Evolutionary conservation across 2,329 filamentous ascomycete genomes (phyloP), one percentile per base, ranked within the genome.

Genomic region (Colletotrichum simmondsii): DNA sequence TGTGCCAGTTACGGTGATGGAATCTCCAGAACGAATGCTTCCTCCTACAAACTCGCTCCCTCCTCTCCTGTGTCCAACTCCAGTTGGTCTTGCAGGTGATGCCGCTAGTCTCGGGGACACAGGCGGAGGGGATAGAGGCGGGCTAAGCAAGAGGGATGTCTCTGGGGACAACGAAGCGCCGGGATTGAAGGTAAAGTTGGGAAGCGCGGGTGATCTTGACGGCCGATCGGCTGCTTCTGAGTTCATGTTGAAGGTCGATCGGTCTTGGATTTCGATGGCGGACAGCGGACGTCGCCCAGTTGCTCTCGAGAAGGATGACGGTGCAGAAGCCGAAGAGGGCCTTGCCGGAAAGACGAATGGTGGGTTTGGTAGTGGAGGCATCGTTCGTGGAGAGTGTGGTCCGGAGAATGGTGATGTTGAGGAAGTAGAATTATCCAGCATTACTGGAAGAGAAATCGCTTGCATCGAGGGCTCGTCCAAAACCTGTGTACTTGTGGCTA

Each of bases 1-100:
- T 14, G 90, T 89, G 81, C 90, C 93, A 83, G 94, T 87, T 8
- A 90, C 83, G 11, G 89, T 88, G 62, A 91, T 90, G 0, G 88
- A 85, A 60, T 88, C 89, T 14, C 89, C 84, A 82, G 87, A 82
- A 77, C 90, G 85, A 76, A 88, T 83, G 77, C 92, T 93, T 8
- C 93, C 94, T 49, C 94, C 94, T 59, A 97, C 93, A 78, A 97
- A 95, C 80, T 98, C 95, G 80, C 95, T 98, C 32, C 92, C 93
- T 66, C 93, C 93, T 78, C 95, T 90, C 77, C 92, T 89, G 81
- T 98, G 95, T 35, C 93, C 92, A 79, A 95, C 93, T 26, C 92
- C 91, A 37, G 84, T 83, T 28, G 88, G 85, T 73, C 90, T 87
- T 24, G 88, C 85, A 22, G 91, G 87, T 7, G 89, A 88, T n/a